Conservation (phyloP, 1,284 basidiomycete species). For the Ceratobasidium sp. region DNA sequence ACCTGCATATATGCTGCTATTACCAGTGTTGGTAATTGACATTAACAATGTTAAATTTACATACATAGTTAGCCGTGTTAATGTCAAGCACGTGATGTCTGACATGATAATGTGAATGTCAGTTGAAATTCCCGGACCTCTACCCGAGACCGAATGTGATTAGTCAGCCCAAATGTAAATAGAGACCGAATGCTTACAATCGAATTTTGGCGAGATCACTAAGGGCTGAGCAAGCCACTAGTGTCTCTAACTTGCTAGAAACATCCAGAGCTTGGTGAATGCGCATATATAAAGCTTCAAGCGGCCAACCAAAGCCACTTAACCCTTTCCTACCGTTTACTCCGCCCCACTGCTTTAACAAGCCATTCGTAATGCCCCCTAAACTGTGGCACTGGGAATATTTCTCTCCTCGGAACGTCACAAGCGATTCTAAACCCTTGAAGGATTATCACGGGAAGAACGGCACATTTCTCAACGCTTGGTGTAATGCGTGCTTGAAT, state of each 20-base stretch:
- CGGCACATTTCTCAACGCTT: neutral
- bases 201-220: neutral
- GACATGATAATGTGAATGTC: neutral
- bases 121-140: neutral
- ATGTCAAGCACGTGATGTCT: no score
- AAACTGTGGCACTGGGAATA: constrained; percentile 15
- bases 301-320: neutral
- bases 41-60: no score
- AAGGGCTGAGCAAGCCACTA: neutral
- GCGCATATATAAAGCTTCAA: neutral
- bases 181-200: neutral
- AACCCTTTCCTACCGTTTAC: neutral
- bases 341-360: neutral
- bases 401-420: neutral
- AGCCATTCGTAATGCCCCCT: neutral
- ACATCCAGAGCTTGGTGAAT: neutral
- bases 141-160: neutral
- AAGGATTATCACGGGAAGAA: constrained; percentile 8
- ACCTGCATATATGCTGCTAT: no score
- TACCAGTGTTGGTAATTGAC: no score
- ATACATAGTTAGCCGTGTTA: no score
- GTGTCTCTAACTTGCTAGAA: neutral
- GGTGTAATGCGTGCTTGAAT: neutral
- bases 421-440: neutral
- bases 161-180: neutral